These are phyloP conservation scores for Umbelopsis sp. DNA, from an alignment of 371 early-diverging fungal species.

Conservation along the genomic window DNA sequence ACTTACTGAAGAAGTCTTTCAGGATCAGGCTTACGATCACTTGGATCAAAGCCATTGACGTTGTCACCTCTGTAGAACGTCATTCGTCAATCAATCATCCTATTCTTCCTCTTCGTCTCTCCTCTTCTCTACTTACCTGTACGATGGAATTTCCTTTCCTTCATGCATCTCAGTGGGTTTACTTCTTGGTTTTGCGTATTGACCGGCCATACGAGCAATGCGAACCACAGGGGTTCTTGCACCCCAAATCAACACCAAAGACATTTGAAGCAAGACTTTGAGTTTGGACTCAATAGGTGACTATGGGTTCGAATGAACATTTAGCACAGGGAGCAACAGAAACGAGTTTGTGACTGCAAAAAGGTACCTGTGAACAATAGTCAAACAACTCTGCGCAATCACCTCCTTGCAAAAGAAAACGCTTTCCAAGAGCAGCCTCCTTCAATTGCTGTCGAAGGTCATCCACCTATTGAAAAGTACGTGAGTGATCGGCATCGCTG, in stretches of 20 bases:
- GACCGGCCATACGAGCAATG: constrained; percentile 97
- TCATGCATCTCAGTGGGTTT: constrained; percentile 87
- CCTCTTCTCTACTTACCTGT: constrained; percentile 47
- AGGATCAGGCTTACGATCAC: constrained; percentile 92
- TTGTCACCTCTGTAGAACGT: constrained; percentile 80
- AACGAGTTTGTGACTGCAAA: neutral
- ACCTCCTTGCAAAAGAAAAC: constrained; percentile 96
- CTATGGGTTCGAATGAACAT: constrained; percentile 34
- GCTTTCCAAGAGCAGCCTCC: constrained; percentile 88
- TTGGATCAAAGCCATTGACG: constrained; percentile 91
- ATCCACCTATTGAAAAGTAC: constrained; percentile 60
- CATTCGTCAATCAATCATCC: neutral
- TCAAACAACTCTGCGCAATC: constrained; percentile 98
- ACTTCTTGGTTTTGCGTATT: constrained; percentile 97
- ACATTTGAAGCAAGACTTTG: constrained; percentile 96
- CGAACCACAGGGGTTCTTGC: constrained; percentile 91
- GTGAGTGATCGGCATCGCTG: neutral
- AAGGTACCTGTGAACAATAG: constrained; percentile 83
- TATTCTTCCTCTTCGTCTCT: neutral
- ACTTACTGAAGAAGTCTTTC: constrained; percentile 81
- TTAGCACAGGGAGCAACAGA: neutral
- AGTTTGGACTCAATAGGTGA: constrained; percentile 91
- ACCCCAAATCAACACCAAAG: constrained; percentile 93
- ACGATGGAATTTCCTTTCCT: constrained; percentile 79
- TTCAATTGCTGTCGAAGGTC: constrained; percentile 82